phyloP scores from a whole-genome alignment of 305 asterid genomes.

The Euphrasia arctica region DNA sequence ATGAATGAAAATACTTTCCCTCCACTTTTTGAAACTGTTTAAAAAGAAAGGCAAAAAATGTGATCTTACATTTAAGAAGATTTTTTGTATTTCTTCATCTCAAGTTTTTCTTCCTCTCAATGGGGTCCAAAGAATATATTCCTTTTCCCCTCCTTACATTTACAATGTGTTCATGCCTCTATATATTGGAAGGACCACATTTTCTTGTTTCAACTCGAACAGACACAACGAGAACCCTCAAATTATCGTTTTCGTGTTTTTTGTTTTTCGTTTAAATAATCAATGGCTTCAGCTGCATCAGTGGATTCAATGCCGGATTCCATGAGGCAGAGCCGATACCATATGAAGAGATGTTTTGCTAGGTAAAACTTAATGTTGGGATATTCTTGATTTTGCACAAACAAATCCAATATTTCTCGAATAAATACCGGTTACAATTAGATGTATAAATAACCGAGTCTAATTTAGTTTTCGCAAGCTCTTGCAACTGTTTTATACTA shows the following conservation, averaged over 20 bases:
- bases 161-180: constrained; percentile 30
- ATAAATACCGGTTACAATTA: neutral
- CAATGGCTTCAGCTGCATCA: constrained; percentile 53
- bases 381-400: neutral
- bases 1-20: constrained; percentile 28
- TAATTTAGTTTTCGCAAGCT: neutral
- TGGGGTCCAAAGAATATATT: constrained; percentile 61
- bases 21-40: constrained; percentile 26
- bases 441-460: neutral
- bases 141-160: constrained; percentile 37
- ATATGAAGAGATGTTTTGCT: constrained; percentile 65
- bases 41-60: constrained; percentile 17
- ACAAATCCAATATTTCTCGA: neutral
- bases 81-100: constrained; percentile 49
- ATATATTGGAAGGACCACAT: constrained; percentile 37
- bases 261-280: constrained; percentile 1
- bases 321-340: constrained; percentile 51
- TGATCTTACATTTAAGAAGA: constrained; percentile 14
- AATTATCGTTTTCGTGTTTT: constrained; percentile 1
- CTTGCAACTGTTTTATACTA: neutral
- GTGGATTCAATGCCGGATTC: constrained; percentile 61
- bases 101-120: constrained; percentile 38
- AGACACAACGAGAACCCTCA: constrained; percentile 24
- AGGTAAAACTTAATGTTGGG: constrained; percentile 36
- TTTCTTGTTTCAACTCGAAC: constrained; percentile 24